These are phyloP conservation scores for Pseudogymnoascus sp. DNA, from an alignment of 2,329 filamentous ascomycete species.

Conservation along the genomic window DNA sequence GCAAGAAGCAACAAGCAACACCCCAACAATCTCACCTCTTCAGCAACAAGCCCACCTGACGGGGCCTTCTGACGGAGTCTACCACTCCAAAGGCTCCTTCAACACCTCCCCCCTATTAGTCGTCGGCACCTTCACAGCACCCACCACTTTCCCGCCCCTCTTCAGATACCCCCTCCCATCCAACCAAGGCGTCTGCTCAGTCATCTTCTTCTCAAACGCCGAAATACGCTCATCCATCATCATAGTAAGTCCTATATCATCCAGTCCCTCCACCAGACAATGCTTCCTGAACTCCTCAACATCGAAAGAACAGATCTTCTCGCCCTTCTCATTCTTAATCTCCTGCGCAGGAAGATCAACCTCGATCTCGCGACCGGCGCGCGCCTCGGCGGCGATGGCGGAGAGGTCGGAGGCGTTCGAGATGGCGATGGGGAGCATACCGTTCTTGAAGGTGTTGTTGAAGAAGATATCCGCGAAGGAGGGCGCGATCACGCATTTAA, in stretches of 20 bases:
- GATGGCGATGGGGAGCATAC: slow-evolving; percentile 85
- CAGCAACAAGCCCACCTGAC: too few relatives aligned
- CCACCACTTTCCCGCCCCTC: slow-evolving; percentile 48
- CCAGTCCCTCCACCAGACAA: slow-evolving; percentile 85
- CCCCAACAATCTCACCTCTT: too few relatives aligned
- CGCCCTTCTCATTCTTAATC: slow-evolving; percentile 68
- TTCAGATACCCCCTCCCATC: slow-evolving; percentile 78
- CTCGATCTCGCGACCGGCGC: slow-evolving; percentile 74
- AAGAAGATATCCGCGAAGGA: slow-evolving; percentile 95
- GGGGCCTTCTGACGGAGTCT: neutral
- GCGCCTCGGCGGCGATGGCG: slow-evolving; percentile 67
- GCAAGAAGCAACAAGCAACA: too few relatives aligned
- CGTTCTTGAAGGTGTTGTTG: slow-evolving; percentile 99
- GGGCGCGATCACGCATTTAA: slow-evolving; percentile 85
- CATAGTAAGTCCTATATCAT: slow-evolving; percentile 93
- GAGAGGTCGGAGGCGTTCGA: slow-evolving; percentile 58
- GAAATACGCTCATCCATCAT: slow-evolving; percentile 84
- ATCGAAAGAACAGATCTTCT: slow-evolving; percentile 69
- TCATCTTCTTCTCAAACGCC: slow-evolving; percentile 71
- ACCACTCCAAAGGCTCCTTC: slow-evolving; percentile 87
- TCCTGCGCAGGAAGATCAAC: slow-evolving; percentile 80
- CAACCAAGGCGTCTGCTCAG: slow-evolving; percentile 77
- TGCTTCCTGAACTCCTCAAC: slow-evolving; percentile 93
- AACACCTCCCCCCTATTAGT: slow-evolving; percentile 82
- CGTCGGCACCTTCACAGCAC: slow-evolving; percentile 66